A percentile compares a stretch with the other conserved stretches of the same genome.
Conservation (phyloP, 2,329 filamentous ascomycete genomes). For the Cercospora citrullina region DNA sequence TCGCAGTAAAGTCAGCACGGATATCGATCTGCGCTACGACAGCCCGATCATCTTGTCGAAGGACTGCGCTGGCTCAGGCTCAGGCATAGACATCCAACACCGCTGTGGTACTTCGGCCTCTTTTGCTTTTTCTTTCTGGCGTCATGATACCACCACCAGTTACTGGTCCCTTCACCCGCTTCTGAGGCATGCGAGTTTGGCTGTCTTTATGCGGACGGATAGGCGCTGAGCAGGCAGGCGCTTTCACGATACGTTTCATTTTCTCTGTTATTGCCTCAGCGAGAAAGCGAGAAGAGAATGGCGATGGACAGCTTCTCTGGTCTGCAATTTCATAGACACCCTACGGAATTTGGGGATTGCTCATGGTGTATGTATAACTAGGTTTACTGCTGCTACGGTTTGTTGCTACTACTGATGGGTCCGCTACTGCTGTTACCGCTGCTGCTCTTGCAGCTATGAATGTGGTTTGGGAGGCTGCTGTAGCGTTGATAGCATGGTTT, state of each 20-base stretch:
- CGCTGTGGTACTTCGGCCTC: neutral
- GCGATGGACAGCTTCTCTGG: neutral
- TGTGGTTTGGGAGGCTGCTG: neutral
- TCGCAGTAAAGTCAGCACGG: neutral
- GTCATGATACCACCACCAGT: neutral
- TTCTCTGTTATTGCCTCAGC: neutral
- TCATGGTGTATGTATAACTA: neutral
- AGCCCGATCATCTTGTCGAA: neutral
- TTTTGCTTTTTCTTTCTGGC: neutral
- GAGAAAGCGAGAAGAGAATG: neutral
- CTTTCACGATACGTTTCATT: neutral
- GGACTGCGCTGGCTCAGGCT: neutral
- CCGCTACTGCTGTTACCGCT: neutral
- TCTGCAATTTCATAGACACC: neutral
- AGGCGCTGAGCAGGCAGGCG: neutral
- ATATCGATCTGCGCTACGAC: neutral
- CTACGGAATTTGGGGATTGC: neutral
- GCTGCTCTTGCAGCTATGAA: neutral
- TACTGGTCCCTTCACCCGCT: neutral
- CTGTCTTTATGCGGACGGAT: neutral
- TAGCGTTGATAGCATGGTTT: neutral
- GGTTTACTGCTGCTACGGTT: neutral
- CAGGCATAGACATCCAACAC: neutral
- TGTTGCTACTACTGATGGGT: neutral
- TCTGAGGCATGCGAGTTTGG: neutral